Conservation (phyloP, 352 stramenopile genomes). For the Blastocystis sp. region DNA sequence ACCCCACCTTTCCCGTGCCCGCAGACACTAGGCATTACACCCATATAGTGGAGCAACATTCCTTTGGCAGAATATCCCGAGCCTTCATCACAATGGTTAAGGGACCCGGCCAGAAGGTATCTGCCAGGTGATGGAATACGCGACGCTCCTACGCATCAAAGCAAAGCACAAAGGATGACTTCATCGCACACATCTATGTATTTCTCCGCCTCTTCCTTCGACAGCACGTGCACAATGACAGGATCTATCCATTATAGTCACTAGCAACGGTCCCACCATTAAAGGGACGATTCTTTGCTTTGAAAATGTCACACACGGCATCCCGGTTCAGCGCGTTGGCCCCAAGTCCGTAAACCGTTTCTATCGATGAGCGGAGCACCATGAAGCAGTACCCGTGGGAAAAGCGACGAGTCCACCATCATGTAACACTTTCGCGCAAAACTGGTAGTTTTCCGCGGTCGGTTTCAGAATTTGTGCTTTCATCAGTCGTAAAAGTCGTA, state of each 20-base stretch:
- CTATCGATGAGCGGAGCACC: slow-evolving; percentile 69
- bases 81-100: slow-evolving; percentile 92
- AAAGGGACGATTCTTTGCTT: slow-evolving; percentile 80
- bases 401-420: slow-evolving; percentile 85
- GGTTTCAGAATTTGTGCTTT: slow-evolving; percentile 67
- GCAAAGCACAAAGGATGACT: background rate
- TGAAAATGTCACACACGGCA: slow-evolving; percentile 91
- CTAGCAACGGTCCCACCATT: slow-evolving; percentile 50
- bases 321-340: slow-evolving; percentile 89
- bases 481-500: slow-evolving; percentile 2
- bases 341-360: slow-evolving; percentile 97
- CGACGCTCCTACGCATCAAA: slow-evolving; percentile 22
- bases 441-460: slow-evolving; percentile 53
- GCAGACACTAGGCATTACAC: slow-evolving; percentile 76
- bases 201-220: slow-evolving; percentile 80
- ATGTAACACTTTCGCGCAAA: slow-evolving; percentile 76
- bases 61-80: slow-evolving; percentile 77
- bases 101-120: slow-evolving; percentile 91
- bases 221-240: slow-evolving; percentile 93
- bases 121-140: slow-evolving; percentile 81
- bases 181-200: slow-evolving; percentile 82
- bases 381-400: slow-evolving; percentile 77
- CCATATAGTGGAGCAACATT: slow-evolving; percentile 19
- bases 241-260: slow-evolving; percentile 80
- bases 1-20: slow-evolving; percentile 91